Base-by-base conservation (phyloP, 2,329 filamentous ascomycete species). In the Scorias spongiosa region DNA sequence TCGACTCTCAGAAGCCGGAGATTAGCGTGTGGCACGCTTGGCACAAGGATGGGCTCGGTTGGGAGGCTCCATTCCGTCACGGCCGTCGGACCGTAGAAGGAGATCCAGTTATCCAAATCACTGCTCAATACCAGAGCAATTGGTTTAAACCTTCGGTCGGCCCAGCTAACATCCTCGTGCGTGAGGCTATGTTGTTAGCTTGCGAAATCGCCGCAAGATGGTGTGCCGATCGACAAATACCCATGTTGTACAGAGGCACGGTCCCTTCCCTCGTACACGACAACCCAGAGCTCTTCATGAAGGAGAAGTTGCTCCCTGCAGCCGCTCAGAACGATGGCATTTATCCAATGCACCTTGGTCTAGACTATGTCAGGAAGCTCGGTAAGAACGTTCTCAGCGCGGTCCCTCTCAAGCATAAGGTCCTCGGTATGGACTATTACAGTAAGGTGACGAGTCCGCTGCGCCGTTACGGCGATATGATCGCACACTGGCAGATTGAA, bases 401-500 rank as follows among this genome's bases (percentile, higher is more conserved):
- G 2, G 60, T 54, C 2, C 72, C 74, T 1, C 47, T 71, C 15
- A 63, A 59, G 11, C 75, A 80, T 51, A 57, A 60, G 4, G 57
- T 68, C 7, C 60, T 79, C 2, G 75, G 73, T 30, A 58, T 74
- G 26, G 59, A 68, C 26, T 56, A 65, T 20, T 80, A 80, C 52
- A 58, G 69, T 46, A 78, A 75, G 58, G 67, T 69, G 42, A 80
- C 76, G 0, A 77, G 71, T 52, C 77, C 77, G 1, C 63, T 81
- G 17, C 71, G 77, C 42, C 68, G 76, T 32, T 80, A 73, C 56
- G 66, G 64, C 40, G 77, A 81, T 57, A 67, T 80, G 55, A 65
- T 80, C 39, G 63, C 68, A 10, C 76, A 80, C 54, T 80, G 77
- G 67, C 76, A 81, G 50, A 76, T 79, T 40, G 75, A 80, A 62